These are phyloP conservation scores for Cymbopogon citratus DNA, from an alignment of 176 grass and related monocot genomes.

Conservation along the genomic window DNA sequence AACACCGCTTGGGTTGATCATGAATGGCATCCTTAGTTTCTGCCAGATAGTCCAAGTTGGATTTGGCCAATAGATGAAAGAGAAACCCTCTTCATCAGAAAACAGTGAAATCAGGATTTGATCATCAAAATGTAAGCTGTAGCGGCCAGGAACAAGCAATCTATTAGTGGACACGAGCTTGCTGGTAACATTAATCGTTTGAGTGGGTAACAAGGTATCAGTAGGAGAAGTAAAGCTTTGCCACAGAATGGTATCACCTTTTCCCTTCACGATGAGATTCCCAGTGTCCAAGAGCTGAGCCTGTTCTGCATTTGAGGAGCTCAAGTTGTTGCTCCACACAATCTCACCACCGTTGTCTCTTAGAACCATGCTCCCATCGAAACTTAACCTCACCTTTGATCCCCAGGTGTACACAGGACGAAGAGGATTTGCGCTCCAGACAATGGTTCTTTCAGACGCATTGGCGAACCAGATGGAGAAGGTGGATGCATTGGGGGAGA, in stretches of 20 bases:
- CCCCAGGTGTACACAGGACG: constrained; percentile 34
- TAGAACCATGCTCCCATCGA: constrained; percentile 23
- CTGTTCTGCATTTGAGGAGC: not conserved
- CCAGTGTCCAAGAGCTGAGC: constrained; percentile 24
- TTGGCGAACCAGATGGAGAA: constrained; percentile 43
- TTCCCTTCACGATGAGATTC: constrained; percentile 29
- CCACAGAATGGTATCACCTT: constrained; percentile 13
- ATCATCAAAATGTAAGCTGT: constrained; percentile 38
- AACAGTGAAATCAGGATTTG: constrained; percentile 36
- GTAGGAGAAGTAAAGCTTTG: constrained; percentile 44
- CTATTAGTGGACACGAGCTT: constrained; percentile 31
- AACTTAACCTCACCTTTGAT: constrained; percentile 12
- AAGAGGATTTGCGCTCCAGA: constrained; percentile 30
- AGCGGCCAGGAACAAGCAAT: constrained; percentile 26
- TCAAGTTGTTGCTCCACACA: constrained; percentile 28
- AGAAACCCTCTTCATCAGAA: constrained; percentile 19
- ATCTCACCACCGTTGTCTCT: constrained; percentile 1
- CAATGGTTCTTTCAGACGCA: not conserved
- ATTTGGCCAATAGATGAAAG: constrained; percentile 44
- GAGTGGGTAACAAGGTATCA: constrained; percentile 42
- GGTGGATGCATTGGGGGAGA: constrained; percentile 21
- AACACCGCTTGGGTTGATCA: not conserved
- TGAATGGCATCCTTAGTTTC: constrained; percentile 2
- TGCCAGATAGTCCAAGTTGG: constrained; percentile 1
- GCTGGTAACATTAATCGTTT: constrained; percentile 11